Percentiles rank a stretch among this genome's conserved stretches.
Evolutionary conservation across 2,329 filamentous ascomycete genomes (phyloP).

Genomic region (Monilinia aucupariae): DNA sequence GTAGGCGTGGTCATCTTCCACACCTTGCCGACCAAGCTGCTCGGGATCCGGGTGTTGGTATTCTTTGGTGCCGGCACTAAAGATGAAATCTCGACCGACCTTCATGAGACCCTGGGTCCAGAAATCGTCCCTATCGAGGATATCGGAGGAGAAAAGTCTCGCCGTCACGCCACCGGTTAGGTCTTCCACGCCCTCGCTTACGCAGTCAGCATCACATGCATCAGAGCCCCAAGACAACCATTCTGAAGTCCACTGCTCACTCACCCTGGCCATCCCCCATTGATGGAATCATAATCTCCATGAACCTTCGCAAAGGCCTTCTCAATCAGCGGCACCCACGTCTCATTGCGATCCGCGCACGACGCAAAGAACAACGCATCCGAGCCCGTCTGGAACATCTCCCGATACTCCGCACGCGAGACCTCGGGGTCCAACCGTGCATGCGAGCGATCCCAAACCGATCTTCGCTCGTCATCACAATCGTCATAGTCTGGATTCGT

Average conservation of each 20-base stretch:
- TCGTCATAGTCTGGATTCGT: conserved; percentile 77
- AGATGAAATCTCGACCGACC: conserved; percentile 74
- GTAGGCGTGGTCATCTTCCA: conserved; percentile 52
- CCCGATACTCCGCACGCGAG: conserved; percentile 45
- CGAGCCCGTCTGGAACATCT: conserved; percentile 48
- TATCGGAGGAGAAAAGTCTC: conserved; percentile 61
- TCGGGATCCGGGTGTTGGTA: conserved; percentile 17
- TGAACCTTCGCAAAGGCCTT: conserved; percentile 82
- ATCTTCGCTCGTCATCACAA: conserved; percentile 57
- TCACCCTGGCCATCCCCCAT: conserved; percentile 56
- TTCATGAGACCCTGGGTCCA: conserved; percentile 76
- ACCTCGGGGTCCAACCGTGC: conserved; percentile 14
- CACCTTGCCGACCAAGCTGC: conserved; percentile 45
- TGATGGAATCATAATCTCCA: conserved; percentile 69
- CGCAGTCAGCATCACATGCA: not conserved
- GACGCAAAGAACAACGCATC: conserved; percentile 72
- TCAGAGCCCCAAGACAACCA: too few relatives aligned
- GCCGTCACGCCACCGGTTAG: conserved; percentile 63
- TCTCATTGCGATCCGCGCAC: conserved; percentile 70
- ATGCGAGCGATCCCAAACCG: conserved; percentile 21
- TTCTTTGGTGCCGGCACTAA: conserved; percentile 43
- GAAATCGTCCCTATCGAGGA: conserved; percentile 71
- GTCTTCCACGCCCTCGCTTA: conserved; percentile 48
- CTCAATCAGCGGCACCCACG: conserved; percentile 72
- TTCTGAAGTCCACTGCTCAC: not conserved